These are phyloP conservation scores for Eucalyptus shirleyi DNA, from an alignment of 345 rosid species.

Conservation along the genomic window DNA sequence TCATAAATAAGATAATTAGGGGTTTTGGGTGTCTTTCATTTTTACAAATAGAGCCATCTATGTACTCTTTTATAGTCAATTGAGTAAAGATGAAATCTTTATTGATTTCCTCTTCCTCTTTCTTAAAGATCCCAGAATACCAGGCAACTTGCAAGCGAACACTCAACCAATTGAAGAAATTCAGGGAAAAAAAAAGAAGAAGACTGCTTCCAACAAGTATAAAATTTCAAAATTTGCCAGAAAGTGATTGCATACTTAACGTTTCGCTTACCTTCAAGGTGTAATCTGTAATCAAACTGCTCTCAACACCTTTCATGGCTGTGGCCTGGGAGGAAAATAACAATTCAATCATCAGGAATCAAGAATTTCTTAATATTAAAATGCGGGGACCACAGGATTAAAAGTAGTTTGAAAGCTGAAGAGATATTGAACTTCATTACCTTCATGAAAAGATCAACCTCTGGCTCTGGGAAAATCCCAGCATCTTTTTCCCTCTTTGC, in stretches of 20 bases:
- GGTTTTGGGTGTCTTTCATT: not conserved
- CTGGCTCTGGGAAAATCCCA: slow-evolving; percentile 71
- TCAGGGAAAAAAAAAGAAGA: not conserved
- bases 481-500: slow-evolving; percentile 72
- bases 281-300: slow-evolving; percentile 79
- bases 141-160: not conserved
- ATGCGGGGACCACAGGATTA: not conserved
- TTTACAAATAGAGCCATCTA: not conserved
- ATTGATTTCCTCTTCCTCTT: not conserved
- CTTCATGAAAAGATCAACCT: slow-evolving; percentile 85
- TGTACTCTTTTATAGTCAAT: not conserved
- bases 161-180: not conserved
- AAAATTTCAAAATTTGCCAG: not conserved
- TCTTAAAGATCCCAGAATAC: not conserved
- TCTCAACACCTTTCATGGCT: slow-evolving; percentile 55
- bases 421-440: not conserved
- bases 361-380: not conserved
- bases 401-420: not conserved
- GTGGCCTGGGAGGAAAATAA: slow-evolving; percentile 31
- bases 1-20: not conserved
- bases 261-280: slow-evolving; percentile 50
- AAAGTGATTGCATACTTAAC: too few species aligned
- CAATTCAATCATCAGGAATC: not conserved
- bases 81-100: not conserved
- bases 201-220: not conserved